Evolutionary conservation across 2,329 filamentous ascomycete genomes (phyloP).

Genomic region (Talaromyces marneffei): DNA sequence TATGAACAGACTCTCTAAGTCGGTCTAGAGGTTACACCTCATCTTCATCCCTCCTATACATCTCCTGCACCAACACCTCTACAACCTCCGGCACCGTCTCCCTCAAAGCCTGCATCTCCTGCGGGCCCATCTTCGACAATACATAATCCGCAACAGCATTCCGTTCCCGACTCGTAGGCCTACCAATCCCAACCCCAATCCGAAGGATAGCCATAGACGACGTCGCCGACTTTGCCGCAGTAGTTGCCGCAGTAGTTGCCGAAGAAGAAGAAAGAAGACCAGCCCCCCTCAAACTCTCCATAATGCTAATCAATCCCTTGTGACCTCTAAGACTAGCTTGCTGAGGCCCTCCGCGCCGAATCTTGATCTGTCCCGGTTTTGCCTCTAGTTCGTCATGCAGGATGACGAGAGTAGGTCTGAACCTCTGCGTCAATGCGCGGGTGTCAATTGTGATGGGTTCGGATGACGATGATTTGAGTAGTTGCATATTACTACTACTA

Average conservation of each 20-base stretch:
- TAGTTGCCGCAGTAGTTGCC: constrained; percentile 23
- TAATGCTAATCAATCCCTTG: constrained; percentile 67
- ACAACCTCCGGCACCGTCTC: constrained; percentile 45
- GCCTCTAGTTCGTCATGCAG: constrained; percentile 86
- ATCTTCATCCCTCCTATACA: constrained; percentile 40
- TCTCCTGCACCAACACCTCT: constrained; percentile 48
- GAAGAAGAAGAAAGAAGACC: constrained; percentile 23
- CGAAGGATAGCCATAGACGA: constrained; percentile 46
- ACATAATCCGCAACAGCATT: constrained; percentile 71
- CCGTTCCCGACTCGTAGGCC: constrained; percentile 63
- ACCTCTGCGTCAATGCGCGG: constrained; percentile 13
- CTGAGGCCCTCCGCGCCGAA: constrained; percentile 53
- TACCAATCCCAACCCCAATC: constrained; percentile 80
- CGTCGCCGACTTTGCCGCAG: constrained; percentile 11
- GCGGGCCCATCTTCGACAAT: constrained; percentile 57
- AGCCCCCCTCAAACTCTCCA: constrained; percentile 47
- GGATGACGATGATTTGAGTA: neutral
- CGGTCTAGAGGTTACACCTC: neutral
- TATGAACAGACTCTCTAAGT: neutral
- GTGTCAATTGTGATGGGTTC: constrained; percentile 11
- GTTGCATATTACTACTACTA: neutral
- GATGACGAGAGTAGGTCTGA: constrained; percentile 56
- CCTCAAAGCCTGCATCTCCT: constrained; percentile 50
- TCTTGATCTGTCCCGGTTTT: constrained; percentile 59
- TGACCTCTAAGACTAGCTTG: constrained; percentile 61